A percentile compares a stretch with the other conserved stretches of the same genome.
phyloP scores from a whole-genome alignment of 495 filamentous ascomycete genomes.

The Aspergillus indologenus region DNA sequence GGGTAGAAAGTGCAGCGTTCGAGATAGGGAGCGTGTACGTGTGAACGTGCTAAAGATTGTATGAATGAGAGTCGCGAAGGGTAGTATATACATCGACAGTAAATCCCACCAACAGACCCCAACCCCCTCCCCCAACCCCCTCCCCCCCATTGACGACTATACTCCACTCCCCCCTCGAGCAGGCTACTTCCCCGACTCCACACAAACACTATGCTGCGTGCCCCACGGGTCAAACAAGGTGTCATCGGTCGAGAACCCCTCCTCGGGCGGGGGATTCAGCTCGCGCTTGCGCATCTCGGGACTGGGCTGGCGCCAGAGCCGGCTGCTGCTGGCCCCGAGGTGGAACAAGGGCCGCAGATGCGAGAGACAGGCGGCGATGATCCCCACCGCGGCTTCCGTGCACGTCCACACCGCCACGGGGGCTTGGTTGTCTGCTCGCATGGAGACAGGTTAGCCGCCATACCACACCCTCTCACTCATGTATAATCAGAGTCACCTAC shows the following conservation, averaged over 20 bases:
- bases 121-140: too few relatives aligned
- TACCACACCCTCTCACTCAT: too few relatives aligned
- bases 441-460: background rate
- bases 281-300: background rate
- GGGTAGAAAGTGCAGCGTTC: too few relatives aligned
- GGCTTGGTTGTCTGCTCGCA: constrained; percentile 26
- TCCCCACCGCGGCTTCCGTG: constrained; percentile 33
- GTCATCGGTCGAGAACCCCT: background rate
- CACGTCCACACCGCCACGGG: constrained; percentile 32
- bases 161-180: too few relatives aligned
- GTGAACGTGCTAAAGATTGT: too few relatives aligned
- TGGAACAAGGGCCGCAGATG: constrained; percentile 31
- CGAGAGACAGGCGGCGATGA: constrained; percentile 28
- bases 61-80: too few relatives aligned
- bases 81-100: too few relatives aligned
- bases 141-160: too few relatives aligned
- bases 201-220: constrained; percentile 3
- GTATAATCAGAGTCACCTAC: constrained; percentile 2
- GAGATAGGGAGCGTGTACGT: too few relatives aligned
- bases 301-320: background rate
- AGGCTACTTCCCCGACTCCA: background rate
- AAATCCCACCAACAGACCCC: too few relatives aligned
- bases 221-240: background rate
- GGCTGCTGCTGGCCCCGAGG: background rate
- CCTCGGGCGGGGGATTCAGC: background rate